phyloP scores from a whole-genome alignment of 202 grass and related monocot genomes.

The Miscanthus sacchariflorus region DNA sequence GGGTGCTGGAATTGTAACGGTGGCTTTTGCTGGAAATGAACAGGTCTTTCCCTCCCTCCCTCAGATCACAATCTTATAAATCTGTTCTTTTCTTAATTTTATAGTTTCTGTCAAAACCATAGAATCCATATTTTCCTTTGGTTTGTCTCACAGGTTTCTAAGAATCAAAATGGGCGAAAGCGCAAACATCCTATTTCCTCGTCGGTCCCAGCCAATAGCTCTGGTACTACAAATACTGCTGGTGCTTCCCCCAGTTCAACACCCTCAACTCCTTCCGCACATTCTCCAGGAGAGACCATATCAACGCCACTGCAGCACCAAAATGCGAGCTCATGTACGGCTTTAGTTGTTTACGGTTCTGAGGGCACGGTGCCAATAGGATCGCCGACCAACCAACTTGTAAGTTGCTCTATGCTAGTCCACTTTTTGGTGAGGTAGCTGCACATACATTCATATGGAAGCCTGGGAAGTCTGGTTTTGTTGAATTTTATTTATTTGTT shows the following conservation, averaged over 20 bases:
- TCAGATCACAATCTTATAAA: slow-evolving; percentile 27
- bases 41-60: slow-evolving; percentile 53
- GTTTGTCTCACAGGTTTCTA: slow-evolving; percentile 53
- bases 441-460: slow-evolving; percentile 6
- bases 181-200: slow-evolving; percentile 69
- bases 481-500: slow-evolving; percentile 27
- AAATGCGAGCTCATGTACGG: slow-evolving; percentile 46
- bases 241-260: slow-evolving; percentile 64
- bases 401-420: slow-evolving; percentile 46
- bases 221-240: slow-evolving; percentile 69
- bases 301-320: slow-evolving; percentile 52
- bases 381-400: slow-evolving; percentile 63
- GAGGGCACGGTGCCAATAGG: slow-evolving; percentile 41
- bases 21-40: slow-evolving; percentile 59
- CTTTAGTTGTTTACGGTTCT: slow-evolving; percentile 50
- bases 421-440: slow-evolving; percentile 13
- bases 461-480: not conserved
- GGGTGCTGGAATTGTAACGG: slow-evolving; percentile 45
- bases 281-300: slow-evolving; percentile 71
- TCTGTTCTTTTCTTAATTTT: slow-evolving; percentile 11
- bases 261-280: slow-evolving; percentile 74
- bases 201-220: slow-evolving; percentile 68
- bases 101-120: slow-evolving; percentile 11
- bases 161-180: slow-evolving; percentile 69
- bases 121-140: slow-evolving; percentile 14